Conservation (phyloP, 257 asterid genomes). For the Jacaranda mimosifolia region DNA sequence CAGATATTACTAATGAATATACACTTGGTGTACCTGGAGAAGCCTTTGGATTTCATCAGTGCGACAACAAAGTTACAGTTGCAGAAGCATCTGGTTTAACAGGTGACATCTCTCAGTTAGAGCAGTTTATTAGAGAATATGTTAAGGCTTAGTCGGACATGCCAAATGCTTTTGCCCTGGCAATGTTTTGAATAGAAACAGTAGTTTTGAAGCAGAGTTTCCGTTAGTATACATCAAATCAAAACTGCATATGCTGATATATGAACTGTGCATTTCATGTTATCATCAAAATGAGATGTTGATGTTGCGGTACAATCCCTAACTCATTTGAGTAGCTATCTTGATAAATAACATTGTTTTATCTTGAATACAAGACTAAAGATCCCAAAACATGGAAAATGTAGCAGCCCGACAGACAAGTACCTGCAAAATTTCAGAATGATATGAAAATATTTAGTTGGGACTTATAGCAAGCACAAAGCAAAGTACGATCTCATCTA, state of each 20-base stretch:
- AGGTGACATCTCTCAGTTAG: slow-evolving; percentile 67
- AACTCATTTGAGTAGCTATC: slow-evolving; percentile 15
- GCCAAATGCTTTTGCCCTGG: not conserved
- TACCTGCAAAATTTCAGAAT: slow-evolving; percentile 60
- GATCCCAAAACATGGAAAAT: slow-evolving; percentile 67
- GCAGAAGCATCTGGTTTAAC: slow-evolving; percentile 86
- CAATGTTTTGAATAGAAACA: not conserved
- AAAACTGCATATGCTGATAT: not conserved
- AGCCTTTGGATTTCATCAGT: slow-evolving; percentile 78
- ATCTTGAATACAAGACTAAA: slow-evolving; percentile 59
- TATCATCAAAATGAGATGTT: not conserved
- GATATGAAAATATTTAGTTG: not conserved
- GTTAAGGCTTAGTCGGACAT: slow-evolving; percentile 56
- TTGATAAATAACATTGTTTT: slow-evolving; percentile 40
- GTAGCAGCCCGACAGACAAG: slow-evolving; percentile 67
- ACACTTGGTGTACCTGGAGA: slow-evolving; percentile 76
- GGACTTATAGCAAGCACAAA: not conserved
- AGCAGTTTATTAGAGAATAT: slow-evolving; percentile 73
- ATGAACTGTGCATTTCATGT: not conserved
- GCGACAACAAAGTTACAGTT: slow-evolving; percentile 69
- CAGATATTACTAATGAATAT: slow-evolving; percentile 60
- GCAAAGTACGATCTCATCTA: not conserved
- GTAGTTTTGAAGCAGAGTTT: not conserved
- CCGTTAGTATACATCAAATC: not conserved
- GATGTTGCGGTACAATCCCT: not conserved